Conservation (phyloP, 768 basidiomycete species). For the Coprinellus micaceus region DNA sequence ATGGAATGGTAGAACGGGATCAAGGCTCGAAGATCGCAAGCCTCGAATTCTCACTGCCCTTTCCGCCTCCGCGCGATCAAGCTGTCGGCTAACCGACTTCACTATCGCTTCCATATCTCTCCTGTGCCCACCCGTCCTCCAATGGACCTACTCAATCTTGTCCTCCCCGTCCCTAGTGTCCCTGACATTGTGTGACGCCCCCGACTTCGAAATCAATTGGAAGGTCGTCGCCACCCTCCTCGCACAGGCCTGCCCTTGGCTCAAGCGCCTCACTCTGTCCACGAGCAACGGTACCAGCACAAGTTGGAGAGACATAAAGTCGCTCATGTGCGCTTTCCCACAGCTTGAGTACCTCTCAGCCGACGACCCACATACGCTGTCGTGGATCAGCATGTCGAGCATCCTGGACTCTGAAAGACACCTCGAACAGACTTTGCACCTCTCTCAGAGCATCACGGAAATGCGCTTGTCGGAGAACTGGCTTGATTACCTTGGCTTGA, state of each 20-base stretch:
- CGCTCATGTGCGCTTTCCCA: neutral
- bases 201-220: neutral
- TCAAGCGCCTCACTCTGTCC: neutral
- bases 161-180: neutral
- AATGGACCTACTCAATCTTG: neutral
- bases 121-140: conserved; percentile 2
- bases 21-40: no score
- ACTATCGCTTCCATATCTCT: conserved; percentile 1
- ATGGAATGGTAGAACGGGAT: no score
- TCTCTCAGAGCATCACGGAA: no score
- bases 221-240: neutral
- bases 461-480: neutral
- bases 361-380: neutral
- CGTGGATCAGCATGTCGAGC: neutral
- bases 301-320: neutral
- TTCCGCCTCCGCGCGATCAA: neutral
- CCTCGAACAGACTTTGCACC: no score
- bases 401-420: neutral
- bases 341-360: neutral
- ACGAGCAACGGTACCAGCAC: neutral
- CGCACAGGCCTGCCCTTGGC: neutral
- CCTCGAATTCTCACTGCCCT: neutral
- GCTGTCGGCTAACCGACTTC: neutral
- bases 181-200: neutral
- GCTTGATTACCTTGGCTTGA: no score